phyloP scores from a whole-genome alignment of 306 rosid species.

The Citrullus mucosospermus region DNA sequence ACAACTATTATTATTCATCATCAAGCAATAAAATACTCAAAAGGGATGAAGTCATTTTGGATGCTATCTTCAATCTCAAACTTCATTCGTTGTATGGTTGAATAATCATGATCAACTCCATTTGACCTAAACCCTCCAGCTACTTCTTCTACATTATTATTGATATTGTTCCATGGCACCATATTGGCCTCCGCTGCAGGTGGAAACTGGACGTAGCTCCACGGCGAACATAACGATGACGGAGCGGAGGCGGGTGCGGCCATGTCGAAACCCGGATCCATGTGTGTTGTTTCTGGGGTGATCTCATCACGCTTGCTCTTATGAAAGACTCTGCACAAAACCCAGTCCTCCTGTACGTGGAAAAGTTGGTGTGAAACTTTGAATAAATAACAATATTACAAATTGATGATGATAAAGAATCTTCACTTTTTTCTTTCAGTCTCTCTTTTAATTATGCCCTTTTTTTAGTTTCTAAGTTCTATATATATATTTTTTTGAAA shows the following conservation, averaged over 20 bases:
- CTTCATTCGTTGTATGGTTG: not conserved
- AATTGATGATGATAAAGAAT: not conserved
- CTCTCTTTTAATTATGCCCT: too few relatives aligned
- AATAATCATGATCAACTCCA: not conserved
- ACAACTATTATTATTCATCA: not conserved
- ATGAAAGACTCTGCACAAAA: constrained; percentile 46
- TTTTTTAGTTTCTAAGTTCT: too few relatives aligned
- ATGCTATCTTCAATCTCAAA: not conserved
- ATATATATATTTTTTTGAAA: too few relatives aligned
- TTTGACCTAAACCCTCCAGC: not conserved
- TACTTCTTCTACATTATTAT: not conserved
- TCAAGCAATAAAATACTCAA: not conserved
- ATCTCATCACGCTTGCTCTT: constrained; percentile 23
- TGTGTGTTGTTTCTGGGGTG: constrained; percentile 12
- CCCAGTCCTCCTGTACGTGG: constrained; percentile 50
- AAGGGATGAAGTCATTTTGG: not conserved
- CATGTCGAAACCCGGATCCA: constrained; percentile 15
- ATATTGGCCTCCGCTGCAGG: not conserved
- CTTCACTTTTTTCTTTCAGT: not conserved
- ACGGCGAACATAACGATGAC: not conserved
- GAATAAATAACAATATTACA: not conserved
- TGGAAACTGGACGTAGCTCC: not conserved
- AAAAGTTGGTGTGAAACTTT: not conserved
- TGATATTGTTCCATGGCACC: not conserved
- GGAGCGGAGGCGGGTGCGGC: not conserved